Percentiles rank a stretch among this genome's conserved stretches.
Conservation (phyloP, 306 rosid genomes). For the Delonix regia region DNA sequence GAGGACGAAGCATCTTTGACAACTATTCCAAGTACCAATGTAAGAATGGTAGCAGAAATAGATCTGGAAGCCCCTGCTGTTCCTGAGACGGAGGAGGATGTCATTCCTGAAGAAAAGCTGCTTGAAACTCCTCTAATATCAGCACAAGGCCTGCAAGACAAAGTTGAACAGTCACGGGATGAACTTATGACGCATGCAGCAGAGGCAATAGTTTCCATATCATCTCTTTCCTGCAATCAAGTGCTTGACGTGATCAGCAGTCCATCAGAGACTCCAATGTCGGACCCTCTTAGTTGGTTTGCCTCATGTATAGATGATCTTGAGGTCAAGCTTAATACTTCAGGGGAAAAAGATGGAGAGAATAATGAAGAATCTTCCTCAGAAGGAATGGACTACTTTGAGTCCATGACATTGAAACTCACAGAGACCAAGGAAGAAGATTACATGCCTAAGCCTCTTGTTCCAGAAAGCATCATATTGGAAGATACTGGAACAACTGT, state of each 20-base stretch:
- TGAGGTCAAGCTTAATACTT: conserved; percentile 42
- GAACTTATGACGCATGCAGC: conserved; percentile 74
- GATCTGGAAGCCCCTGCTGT: conserved; percentile 77
- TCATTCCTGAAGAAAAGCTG: conserved; percentile 45
- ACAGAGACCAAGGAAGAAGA: conserved; percentile 76
- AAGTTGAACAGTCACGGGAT: conserved; percentile 48
- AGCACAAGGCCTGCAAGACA: conserved; percentile 29
- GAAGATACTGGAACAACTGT: conserved; percentile 63
- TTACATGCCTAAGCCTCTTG: conserved; percentile 90
- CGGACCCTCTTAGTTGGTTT: conserved; percentile 70
- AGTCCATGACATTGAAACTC: conserved; percentile 73
- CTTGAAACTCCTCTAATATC: conserved; percentile 43
- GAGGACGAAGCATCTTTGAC: conserved; percentile 73
- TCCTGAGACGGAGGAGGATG: conserved; percentile 59
- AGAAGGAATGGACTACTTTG: conserved; percentile 72
- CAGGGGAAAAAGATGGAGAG: conserved; percentile 39
- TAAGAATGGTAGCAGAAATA: conserved; percentile 49
- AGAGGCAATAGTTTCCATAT: conserved; percentile 76
- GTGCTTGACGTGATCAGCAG: conserved; percentile 40
- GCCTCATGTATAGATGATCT: conserved; percentile 56
- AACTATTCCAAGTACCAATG: conserved; percentile 41
- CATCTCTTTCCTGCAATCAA: conserved; percentile 47
- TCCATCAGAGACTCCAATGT: conserved; percentile 49
- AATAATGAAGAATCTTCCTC: conserved; percentile 44
- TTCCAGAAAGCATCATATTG: conserved; percentile 67